Evolutionary conservation across 2,329 filamentous ascomycete species (phyloP).

Genomic region (Pyrenophora tritici-repentis): DNA sequence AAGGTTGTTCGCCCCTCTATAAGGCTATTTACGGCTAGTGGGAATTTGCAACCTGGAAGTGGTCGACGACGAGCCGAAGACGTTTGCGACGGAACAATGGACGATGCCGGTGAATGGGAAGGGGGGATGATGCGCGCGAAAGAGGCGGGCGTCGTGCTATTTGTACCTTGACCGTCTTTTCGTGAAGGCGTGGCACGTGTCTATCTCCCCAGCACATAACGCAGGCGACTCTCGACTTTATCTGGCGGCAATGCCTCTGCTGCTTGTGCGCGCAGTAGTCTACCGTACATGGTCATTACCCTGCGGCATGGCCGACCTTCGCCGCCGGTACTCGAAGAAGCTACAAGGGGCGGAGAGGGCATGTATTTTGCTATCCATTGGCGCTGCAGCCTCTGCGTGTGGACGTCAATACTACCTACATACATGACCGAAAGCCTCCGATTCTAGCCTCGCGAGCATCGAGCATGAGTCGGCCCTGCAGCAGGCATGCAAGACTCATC

Average conservation of each 20-base stretch:
- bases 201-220: conserved; percentile 13
- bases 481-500: not conserved
- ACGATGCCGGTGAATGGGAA: not conserved
- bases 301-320: conserved; percentile 22
- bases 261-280: conserved; percentile 15
- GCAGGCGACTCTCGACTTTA: conserved; percentile 14
- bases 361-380: not conserved
- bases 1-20: conserved; percentile 37
- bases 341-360: not conserved
- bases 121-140: not conserved
- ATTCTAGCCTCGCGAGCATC: not conserved
- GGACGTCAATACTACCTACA: no score
- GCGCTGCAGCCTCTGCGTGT: not conserved
- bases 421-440: no score
- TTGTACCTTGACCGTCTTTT: conserved; percentile 20
- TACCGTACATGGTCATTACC: conserved; percentile 6
- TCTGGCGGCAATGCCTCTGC: conserved; percentile 19
- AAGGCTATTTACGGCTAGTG: conserved; percentile 24
- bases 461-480: no score
- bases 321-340: conserved; percentile 12
- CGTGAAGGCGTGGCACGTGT: conserved; percentile 22
- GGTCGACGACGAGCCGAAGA: conserved; percentile 17
- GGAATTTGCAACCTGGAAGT: conserved; percentile 11
- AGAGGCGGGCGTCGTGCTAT: conserved; percentile 6
- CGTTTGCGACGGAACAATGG: conserved; percentile 6